These are phyloP conservation scores for Corymbia calophylla DNA, from an alignment of 441 rosid species.

Conservation along the genomic window DNA sequence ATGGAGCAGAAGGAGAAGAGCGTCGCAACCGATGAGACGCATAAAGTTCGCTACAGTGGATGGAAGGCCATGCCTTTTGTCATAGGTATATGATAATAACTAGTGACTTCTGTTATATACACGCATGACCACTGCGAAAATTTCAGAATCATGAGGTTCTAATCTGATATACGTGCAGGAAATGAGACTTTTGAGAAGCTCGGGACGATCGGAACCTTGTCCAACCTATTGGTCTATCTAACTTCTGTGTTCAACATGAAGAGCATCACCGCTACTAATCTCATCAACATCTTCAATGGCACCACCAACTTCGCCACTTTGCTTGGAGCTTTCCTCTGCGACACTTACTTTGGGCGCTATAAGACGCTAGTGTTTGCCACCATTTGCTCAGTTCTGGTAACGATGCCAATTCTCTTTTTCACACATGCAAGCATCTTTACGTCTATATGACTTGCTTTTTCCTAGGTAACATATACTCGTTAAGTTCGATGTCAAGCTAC, in stretches of 20 bases:
- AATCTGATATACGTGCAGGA: neutral
- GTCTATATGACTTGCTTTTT: neutral
- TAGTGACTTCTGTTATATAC: neutral
- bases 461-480: neutral
- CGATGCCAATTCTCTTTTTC: neutral
- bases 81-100: neutral
- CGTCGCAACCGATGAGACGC: neutral
- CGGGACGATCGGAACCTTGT: neutral
- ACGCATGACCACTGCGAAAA: neutral
- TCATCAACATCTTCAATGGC: neutral
- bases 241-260: conserved; percentile 2
- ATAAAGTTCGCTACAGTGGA: neutral
- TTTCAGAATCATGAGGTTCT: neutral
- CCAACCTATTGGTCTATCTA: conserved; percentile 3
- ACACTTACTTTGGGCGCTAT: conserved; percentile 9
- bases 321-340: conserved; percentile 1
- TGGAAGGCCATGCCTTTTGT: conserved; percentile 4
- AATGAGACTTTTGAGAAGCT: conserved; percentile 6
- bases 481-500: neutral
- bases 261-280: neutral
- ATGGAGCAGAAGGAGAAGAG: neutral
- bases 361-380: conserved; percentile 7
- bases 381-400: conserved; percentile 1
- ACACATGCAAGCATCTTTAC: neutral
- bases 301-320: neutral